Base-by-base conservation (phyloP, 495 filamentous ascomycete genomes). In the Apodospora peruviana region DNA sequence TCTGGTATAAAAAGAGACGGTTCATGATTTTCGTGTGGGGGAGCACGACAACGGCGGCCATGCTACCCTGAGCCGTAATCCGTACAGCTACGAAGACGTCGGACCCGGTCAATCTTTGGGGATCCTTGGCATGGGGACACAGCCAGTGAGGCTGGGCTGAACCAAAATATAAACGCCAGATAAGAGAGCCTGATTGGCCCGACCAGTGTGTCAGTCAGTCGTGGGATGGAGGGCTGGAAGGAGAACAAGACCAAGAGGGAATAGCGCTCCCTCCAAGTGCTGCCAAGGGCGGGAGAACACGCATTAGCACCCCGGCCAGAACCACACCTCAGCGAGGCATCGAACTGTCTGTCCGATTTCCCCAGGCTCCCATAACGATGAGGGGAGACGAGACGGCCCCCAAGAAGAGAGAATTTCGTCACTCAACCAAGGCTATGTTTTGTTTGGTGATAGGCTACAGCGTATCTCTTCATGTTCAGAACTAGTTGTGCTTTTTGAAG, bases 121-220 rank as follows among this genome's bases (percentile, higher is more conserved):
- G n/a, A 19, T 23, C 21, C 16, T 45, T 19, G 11, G 43, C 2
- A 44, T 49, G 48, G 34, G 45, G 11, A 37, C 29, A 27, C 19
- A 19, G 32, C 22, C 23, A 4, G 20, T 23, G 45, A 49, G 45
- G 51, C 51, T 45, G 45, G 45, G 50, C 50, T 52, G 50, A 48
- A 48, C 32, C 42, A 43, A 48, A 53, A 48, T 48, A 48, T 20
- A 22, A 18, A 8, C 16, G 23, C 16, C 9, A 11, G 12, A 17
- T 7, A 40, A 23, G 19, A 19, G 36, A n/a, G 23, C 41, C 19
- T 20, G 36, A 53, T 53, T 53, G 50, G 45, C 40, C 50, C 35
- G 22, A 17, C 37, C 24, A 38, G 22, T 22, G 14, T 21, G 23
- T 20, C 40, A 22, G 20, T 8, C 14, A 27, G 21, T 16, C 9